These are phyloP conservation scores for Gleditsia sinensis DNA, from an alignment of 306 rosid species.

Conservation along the genomic window DNA sequence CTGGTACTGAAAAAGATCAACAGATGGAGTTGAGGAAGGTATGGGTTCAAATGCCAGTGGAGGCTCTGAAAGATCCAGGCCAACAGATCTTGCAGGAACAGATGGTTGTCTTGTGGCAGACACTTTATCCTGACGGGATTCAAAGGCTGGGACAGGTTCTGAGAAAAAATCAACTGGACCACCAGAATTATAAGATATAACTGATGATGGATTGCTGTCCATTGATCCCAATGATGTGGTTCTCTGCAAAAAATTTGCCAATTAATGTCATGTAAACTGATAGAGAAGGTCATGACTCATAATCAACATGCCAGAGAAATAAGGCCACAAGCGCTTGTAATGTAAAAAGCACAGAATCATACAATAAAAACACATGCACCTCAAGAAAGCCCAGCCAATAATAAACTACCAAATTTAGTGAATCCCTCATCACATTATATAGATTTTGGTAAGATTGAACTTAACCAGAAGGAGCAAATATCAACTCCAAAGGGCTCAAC, in stretches of 20 bases:
- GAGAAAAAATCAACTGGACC: constrained; percentile 35
- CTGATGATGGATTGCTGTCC: constrained; percentile 51
- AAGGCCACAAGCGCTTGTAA: too few species aligned
- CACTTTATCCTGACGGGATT: constrained; percentile 41
- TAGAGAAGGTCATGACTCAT: constrained; percentile 14
- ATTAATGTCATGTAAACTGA: constrained; percentile 28
- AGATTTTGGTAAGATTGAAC: not conserved
- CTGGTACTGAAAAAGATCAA: constrained; percentile 60
- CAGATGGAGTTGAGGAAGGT: constrained; percentile 42
- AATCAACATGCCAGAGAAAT: constrained; percentile 23
- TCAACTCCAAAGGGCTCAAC: too few species aligned
- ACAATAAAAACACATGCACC: not conserved
- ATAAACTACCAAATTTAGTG: not conserved
- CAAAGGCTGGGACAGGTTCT: constrained; percentile 38
- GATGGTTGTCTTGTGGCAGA: constrained; percentile 39
- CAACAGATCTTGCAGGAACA: constrained; percentile 52
- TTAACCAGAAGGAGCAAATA: too few species aligned
- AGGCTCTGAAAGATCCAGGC: constrained; percentile 50
- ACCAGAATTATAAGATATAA: constrained; percentile 53
- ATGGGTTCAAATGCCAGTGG: constrained; percentile 27
- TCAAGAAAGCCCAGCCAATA: not conserved
- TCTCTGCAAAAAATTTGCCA: constrained; percentile 52
- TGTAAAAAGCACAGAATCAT: constrained; percentile 2
- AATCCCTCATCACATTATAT: not conserved
- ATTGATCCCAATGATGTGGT: constrained; percentile 55